A percentile compares a stretch with the other conserved stretches of the same genome.
phyloP scores from a whole-genome alignment of 768 basidiomycete species.

The Ephemerocybe angulata region DNA sequence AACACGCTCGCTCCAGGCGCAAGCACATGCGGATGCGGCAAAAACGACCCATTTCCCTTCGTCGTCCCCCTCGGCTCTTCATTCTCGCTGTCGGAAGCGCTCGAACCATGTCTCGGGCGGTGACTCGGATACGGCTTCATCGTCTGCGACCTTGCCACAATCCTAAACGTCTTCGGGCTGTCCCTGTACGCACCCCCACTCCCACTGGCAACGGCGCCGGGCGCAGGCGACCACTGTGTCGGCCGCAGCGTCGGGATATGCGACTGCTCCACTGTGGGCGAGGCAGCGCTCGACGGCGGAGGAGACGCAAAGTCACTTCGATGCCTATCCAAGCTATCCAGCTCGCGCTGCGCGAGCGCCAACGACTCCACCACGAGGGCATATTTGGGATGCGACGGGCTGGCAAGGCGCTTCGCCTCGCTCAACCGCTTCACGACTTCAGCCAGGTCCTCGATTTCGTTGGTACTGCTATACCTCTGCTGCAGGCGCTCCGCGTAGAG shows the following conservation, averaged over 20 bases:
- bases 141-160: slow-evolving; percentile 1
- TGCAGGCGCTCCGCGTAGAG: slow-evolving; percentile 5
- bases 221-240: neutral
- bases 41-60: neutral
- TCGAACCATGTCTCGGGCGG: neutral
- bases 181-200: neutral
- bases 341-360: neutral
- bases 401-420: slow-evolving; percentile 4
- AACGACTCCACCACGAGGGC: neutral
- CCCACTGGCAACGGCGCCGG: neutral
- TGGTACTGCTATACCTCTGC: slow-evolving; percentile 1
- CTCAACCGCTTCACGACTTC: slow-evolving; percentile 3
- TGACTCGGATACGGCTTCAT: neutral
- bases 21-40: neutral
- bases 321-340: neutral
- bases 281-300: neutral
- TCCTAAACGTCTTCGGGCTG: neutral
- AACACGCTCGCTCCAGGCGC: neutral
- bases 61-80: neutral
- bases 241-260: neutral
- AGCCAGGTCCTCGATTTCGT: slow-evolving; percentile 5
- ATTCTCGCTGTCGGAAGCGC: neutral
- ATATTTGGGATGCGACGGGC: slow-evolving; percentile 5
- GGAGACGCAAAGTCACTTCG: neutral
- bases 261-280: neutral